Evolutionary conservation across 345 rosid genomes (phyloP).

Genomic region (Salix arbutifolia): DNA sequence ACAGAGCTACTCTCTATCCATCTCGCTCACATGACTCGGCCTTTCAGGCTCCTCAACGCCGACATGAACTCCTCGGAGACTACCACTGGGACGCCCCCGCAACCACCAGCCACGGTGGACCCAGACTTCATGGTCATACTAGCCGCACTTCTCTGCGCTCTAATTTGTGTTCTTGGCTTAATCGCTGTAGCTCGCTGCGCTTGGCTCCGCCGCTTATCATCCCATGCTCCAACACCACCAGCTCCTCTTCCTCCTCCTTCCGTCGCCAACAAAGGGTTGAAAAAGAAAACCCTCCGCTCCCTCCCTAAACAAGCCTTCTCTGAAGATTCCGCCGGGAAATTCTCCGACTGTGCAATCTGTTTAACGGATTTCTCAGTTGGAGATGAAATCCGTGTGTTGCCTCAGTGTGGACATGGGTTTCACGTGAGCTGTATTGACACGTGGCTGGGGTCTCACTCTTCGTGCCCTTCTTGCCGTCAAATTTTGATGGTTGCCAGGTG

Average conservation of each 20-base stretch:
- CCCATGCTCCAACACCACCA: constrained; percentile 16
- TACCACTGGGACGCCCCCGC: constrained; percentile 8
- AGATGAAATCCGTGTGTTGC: constrained; percentile 75
- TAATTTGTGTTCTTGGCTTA: constrained; percentile 80
- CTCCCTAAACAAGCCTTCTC: constrained; percentile 63
- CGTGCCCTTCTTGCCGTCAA: constrained; percentile 94
- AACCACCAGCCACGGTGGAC: constrained; percentile 32
- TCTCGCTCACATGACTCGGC: constrained; percentile 62
- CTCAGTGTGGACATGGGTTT: constrained; percentile 88
- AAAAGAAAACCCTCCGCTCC: constrained; percentile 73
- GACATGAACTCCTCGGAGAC: constrained; percentile 40
- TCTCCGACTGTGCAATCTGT: constrained; percentile 83
- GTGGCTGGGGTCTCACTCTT: constrained; percentile 90
- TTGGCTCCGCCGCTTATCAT: constrained; percentile 76
- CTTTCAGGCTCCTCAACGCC: constrained; percentile 46
- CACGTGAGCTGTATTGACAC: constrained; percentile 84
- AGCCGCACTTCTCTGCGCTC: constrained; percentile 84
- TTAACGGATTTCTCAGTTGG: constrained; percentile 61
- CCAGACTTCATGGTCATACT: constrained; percentile 77
- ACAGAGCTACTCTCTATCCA: constrained; percentile 5
- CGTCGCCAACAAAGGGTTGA: constrained; percentile 68
- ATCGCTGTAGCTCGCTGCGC: constrained; percentile 79
- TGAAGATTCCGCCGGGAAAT: constrained; percentile 37
- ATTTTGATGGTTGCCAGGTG: constrained; percentile 56
- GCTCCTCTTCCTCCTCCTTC: constrained; percentile 26